Evolutionary conservation across 129 eudicot genomes (phyloP).

Genomic region (Tagetes erecta): DNA sequence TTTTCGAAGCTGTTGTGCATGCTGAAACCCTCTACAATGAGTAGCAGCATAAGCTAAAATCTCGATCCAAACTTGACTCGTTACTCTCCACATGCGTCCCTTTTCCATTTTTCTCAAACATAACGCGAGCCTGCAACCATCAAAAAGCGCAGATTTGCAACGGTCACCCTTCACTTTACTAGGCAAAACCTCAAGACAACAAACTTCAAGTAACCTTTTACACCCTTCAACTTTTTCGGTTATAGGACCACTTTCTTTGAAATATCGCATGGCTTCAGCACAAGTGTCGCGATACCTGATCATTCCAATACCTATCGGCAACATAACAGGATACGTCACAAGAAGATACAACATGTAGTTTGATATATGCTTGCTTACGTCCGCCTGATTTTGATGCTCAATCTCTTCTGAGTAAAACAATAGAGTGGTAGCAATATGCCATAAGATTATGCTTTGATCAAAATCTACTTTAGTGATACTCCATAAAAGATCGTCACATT

Average conservation of each 20-base stretch:
- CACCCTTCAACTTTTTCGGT: conserved; percentile 26
- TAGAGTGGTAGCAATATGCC: conserved; percentile 36
- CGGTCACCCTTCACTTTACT: conserved; percentile 49
- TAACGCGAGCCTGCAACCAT: conserved; percentile 36
- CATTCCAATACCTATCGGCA: conserved; percentile 50
- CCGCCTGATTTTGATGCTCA: not conserved
- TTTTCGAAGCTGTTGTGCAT: conserved; percentile 48
- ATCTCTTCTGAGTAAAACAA: conserved; percentile 47
- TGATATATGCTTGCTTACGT: conserved; percentile 38
- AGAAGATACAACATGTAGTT: conserved; percentile 48
- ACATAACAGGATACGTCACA: conserved; percentile 42
- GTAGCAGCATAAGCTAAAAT: conserved; percentile 48
- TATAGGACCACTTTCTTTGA: conserved; percentile 21
- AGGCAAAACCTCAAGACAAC: conserved; percentile 37
- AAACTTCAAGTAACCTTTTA: conserved; percentile 40
- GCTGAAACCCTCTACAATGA: conserved; percentile 46
- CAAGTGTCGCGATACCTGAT: conserved; percentile 50
- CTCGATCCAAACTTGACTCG: conserved; percentile 50
- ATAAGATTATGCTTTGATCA: conserved; percentile 49
- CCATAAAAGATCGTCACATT: conserved; percentile 24
- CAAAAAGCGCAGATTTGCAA: conserved; percentile 52
- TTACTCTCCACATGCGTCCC: conserved; percentile 37
- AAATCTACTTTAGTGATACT: conserved; percentile 36
- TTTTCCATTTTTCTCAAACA: conserved; percentile 6
- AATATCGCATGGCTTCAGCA: conserved; percentile 46